phyloP scores from a whole-genome alignment of 345 rosid genomes.

The Populus tremula region DNA sequence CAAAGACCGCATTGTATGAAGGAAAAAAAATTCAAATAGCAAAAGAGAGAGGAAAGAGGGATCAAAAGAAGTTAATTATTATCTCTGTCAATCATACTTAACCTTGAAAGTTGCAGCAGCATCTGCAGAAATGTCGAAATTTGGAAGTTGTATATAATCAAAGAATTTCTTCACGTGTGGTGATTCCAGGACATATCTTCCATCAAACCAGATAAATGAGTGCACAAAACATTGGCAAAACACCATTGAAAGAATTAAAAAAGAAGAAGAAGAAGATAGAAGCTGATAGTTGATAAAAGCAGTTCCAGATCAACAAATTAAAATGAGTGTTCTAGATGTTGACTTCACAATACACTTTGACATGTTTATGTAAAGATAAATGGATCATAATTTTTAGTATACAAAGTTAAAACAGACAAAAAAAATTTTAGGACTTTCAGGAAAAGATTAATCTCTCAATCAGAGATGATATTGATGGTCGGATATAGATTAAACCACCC shows the following conservation, averaged over 20 bases:
- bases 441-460: background rate
- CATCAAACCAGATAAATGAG: constrained; percentile 16
- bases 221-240: background rate
- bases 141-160: constrained; percentile 86
- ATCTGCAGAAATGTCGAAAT: constrained; percentile 96
- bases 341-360: background rate
- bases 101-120: constrained; percentile 99
- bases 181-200: constrained; percentile 88
- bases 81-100: constrained; percentile 8
- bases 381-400: background rate
- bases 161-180: constrained; percentile 85
- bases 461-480: background rate
- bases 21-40: background rate
- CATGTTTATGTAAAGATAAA: background rate
- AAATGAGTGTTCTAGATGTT: background rate
- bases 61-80: background rate
- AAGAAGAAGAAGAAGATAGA: background rate
- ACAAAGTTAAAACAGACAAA: background rate
- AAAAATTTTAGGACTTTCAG: too few species aligned
- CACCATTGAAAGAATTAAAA: background rate
- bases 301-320: background rate
- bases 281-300: background rate
- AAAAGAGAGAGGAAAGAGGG: background rate
- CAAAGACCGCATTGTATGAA: background rate
- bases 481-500: background rate